Evolutionary conservation across 441 rosid genomes (phyloP).

Genomic region (Cnidoscolus chayamansa): DNA sequence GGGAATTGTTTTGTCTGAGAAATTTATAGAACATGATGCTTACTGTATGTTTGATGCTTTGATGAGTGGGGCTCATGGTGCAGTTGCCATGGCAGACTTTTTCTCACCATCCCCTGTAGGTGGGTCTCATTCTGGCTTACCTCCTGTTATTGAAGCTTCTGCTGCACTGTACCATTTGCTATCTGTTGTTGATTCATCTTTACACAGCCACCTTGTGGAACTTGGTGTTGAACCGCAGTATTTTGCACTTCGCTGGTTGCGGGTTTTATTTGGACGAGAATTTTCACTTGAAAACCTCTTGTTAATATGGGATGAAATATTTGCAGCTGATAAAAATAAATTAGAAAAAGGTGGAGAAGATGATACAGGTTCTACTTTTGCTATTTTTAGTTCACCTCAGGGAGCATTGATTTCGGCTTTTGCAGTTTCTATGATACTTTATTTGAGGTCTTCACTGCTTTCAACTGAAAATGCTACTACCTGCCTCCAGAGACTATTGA

Average conservation of each 20-base stretch:
- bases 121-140: constrained; percentile 59
- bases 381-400: constrained; percentile 55
- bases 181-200: constrained; percentile 69
- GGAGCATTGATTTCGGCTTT: constrained; percentile 72
- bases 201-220: constrained; percentile 80
- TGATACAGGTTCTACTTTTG: constrained; percentile 39
- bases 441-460: constrained; percentile 80
- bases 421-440: constrained; percentile 83
- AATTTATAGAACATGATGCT: constrained; percentile 97
- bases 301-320: constrained; percentile 88
- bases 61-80: constrained; percentile 72
- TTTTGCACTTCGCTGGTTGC: constrained; percentile 90
- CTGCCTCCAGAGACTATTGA: constrained; percentile 81
- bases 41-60: constrained; percentile 94
- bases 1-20: constrained; percentile 90
- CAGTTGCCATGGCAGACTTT: constrained; percentile 80
- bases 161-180: constrained; percentile 76
- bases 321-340: constrained; percentile 55
- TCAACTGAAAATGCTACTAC: constrained; percentile 87
- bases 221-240: constrained; percentile 97
- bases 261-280: constrained; percentile 91
- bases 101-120: constrained; percentile 49
- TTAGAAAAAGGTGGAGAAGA: constrained; percentile 27
- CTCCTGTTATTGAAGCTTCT: constrained; percentile 90
- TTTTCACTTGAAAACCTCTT: constrained; percentile 69